A percentile compares a stretch with the other conserved stretches of the same genome.
Evolutionary conservation across 176 grass and related monocot species (phyloP).

Genomic region (Aechmea fasciata): DNA sequence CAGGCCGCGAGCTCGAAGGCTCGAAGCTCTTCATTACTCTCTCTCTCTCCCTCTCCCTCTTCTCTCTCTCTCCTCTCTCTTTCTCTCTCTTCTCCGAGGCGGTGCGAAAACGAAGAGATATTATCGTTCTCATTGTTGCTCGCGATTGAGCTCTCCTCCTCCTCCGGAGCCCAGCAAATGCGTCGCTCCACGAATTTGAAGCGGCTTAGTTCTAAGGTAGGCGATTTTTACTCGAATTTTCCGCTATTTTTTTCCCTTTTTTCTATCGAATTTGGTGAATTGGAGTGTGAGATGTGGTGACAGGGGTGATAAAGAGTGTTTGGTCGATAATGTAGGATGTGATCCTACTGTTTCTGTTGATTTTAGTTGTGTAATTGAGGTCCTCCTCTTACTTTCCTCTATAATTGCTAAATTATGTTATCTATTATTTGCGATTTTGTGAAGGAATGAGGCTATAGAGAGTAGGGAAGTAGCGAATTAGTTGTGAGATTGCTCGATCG

Average conservation of each 20-base stretch:
- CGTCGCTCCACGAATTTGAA: background rate
- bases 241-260: background rate
- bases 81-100: background rate
- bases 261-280: constrained; percentile 3
- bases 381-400: background rate
- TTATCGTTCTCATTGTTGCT: constrained; percentile 12
- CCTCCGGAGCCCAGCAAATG: constrained; percentile 29
- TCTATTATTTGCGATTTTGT: background rate
- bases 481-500: background rate
- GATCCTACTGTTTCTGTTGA: constrained; percentile 21
- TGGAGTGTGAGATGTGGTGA: background rate
- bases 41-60: background rate
- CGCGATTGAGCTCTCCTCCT: constrained; percentile 1
- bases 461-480: background rate
- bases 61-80: background rate
- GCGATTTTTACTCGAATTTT: background rate
- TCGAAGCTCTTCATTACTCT: background rate
- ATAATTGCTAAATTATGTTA: background rate
- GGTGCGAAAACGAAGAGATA: background rate
- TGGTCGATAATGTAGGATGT: constrained; percentile 58
- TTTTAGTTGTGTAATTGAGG: background rate
- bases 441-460: constrained; percentile 1
- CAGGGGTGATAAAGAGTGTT: background rate
- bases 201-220: background rate
- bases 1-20: background rate